Evolutionary conservation across 305 asterid species (phyloP).

Genomic region (Solanum chacoense): DNA sequence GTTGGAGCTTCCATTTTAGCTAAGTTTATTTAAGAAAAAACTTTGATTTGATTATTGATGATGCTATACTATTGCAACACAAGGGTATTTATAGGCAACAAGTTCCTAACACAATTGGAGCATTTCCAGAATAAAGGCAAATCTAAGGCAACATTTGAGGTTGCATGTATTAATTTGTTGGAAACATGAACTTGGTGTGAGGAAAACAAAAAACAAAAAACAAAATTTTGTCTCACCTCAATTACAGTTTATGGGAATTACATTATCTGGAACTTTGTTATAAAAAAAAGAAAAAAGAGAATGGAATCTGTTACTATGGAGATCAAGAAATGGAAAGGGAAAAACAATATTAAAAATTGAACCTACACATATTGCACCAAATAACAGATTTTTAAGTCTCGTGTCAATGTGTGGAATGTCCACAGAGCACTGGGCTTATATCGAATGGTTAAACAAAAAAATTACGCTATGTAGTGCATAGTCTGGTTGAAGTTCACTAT

Average conservation of each 20-base stretch:
- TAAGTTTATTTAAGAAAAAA: not conserved
- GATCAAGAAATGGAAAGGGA: not conserved
- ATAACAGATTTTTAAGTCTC: not conserved
- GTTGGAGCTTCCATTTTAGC: conserved; percentile 14
- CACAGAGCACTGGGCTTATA: not conserved
- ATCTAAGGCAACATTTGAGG: not conserved
- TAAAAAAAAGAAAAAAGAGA: not conserved
- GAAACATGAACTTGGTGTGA: not conserved
- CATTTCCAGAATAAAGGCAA: not conserved
- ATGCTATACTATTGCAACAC: not conserved
- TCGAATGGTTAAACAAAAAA: not conserved
- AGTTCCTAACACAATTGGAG: not conserved
- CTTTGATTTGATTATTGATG: not conserved
- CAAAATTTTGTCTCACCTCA: not conserved
- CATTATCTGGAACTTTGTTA: not conserved
- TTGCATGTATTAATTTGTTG: not conserved
- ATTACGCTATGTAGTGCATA: not conserved
- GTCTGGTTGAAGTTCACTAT: not conserved
- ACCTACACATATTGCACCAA: not conserved
- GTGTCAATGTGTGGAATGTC: not conserved
- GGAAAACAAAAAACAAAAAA: not conserved
- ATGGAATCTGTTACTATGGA: not conserved
- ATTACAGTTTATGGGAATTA: not conserved
- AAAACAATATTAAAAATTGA: not conserved
- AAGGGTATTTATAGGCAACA: not conserved